Evolutionary conservation across 495 filamentous ascomycete genomes (phyloP).

Genomic region (Daldinia caldariorum): DNA sequence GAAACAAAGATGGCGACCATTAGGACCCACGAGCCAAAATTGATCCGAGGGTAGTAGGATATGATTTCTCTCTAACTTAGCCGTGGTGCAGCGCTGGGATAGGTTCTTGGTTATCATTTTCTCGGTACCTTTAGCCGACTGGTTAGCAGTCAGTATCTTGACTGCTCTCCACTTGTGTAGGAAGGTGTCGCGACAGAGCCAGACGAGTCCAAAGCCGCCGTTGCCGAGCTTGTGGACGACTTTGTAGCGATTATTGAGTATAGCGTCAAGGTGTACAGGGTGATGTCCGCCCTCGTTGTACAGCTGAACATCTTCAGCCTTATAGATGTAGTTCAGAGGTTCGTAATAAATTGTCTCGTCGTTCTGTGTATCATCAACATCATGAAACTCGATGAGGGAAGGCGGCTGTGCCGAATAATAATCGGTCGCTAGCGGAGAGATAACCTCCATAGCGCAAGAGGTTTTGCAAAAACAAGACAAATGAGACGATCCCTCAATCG

Average conservation of each 20-base stretch:
- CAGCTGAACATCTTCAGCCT: constrained; percentile 37
- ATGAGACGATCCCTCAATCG: not conserved
- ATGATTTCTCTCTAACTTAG: constrained; percentile 17
- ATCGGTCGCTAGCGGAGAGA: too few relatives aligned
- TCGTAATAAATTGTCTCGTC: constrained; percentile 25
- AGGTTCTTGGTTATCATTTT: constrained; percentile 20
- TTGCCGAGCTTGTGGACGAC: constrained; percentile 66
- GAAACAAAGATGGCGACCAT: constrained; percentile 52
- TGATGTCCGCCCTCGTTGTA: constrained; percentile 53
- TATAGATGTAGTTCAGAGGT: not conserved
- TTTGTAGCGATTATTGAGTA: constrained; percentile 52
- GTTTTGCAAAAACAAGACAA: too few relatives aligned
- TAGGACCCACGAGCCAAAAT: constrained; percentile 54
- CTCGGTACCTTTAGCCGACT: constrained; percentile 18
- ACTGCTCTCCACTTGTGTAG: constrained; percentile 42
- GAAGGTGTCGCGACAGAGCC: constrained; percentile 62
- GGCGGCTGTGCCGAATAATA: too few relatives aligned
- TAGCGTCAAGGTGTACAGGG: constrained; percentile 60
- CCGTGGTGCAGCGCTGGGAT: not conserved
- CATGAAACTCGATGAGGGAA: too few relatives aligned
- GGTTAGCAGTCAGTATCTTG: constrained; percentile 40
- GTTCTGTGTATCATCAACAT: too few relatives aligned
- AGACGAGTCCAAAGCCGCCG: constrained; percentile 63
- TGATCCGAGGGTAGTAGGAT: constrained; percentile 42
- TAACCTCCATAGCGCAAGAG: too few relatives aligned